Evolutionary conservation across 2,329 filamentous ascomycete species (phyloP), one percentile per base, ranked within the genome.

Genomic region (Colletotrichum sp.): DNA sequence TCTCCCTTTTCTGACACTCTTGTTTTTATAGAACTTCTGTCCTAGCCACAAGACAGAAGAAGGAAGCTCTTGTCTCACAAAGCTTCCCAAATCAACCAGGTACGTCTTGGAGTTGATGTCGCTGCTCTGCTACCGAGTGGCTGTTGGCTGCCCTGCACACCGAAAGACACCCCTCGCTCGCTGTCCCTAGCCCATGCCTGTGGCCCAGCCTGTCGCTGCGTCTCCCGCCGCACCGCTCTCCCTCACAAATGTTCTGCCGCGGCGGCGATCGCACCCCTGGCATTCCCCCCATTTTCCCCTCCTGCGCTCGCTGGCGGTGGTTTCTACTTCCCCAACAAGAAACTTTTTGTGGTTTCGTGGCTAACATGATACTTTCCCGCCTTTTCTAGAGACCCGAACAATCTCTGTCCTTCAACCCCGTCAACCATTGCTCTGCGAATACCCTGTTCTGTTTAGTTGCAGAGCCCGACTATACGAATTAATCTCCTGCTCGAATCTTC

Each of bases 401-500:
- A 63, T 68, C 73, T 75, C 73, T 75, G 73, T 75, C 48, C 69
- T 75, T 56, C 69, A 73, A 55, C 58, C 43, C 69, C 73, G 73
- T 68, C 73, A 59, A 16, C 48, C 63, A 68, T 38, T 68, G 63
- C 73, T 73, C 73, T 75, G 73, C 58, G 18, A 67, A 75, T 75
- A 75, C 69, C 73, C 69, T 48, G 24, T 64, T 48, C 69, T 73
- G 63, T 75, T 75, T 58, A 64, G 43, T 38, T 59, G 63, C 69
- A 73, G 73, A 73, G 73, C 43, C 73, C 52, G 62, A 59, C 30
- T 48, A 30, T 13, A 73, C 73, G 55, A 73, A 73, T 28, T 75
- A 75, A 75, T 75, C 73, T 64, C 63, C 69, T 68, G 69, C 73
- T 73, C 73, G 73, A 73, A 75, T 48, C 73, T 75, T 4, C 73